Percentiles rank a stretch among this genome's conserved stretches.
Conservation (phyloP, 768 basidiomycete genomes). For the Russula emetica region DNA sequence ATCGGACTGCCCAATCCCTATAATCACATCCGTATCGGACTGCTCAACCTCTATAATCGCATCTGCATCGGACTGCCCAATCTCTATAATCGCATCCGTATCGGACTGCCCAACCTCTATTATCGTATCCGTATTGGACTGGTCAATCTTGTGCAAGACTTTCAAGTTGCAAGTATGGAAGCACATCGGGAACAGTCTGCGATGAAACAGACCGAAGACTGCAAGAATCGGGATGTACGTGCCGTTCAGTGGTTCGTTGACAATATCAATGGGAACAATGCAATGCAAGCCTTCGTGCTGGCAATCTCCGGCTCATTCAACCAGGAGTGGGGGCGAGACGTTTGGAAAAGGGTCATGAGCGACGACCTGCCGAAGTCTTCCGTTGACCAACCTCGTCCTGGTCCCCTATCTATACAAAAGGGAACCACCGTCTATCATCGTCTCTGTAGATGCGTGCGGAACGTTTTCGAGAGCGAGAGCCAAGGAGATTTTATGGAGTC, state of each 20-base stretch:
- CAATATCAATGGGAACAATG: neutral
- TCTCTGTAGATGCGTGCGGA: neutral
- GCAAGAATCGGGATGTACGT: conserved; percentile 2
- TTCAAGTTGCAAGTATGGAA: neutral
- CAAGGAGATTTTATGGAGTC: neutral
- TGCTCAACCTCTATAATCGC: neutral
- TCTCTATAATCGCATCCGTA: neutral
- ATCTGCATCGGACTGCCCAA: neutral
- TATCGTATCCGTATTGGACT: neutral
- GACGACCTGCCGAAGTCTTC: neutral
- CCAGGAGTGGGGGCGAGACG: conserved; percentile 1
- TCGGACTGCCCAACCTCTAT: neutral
- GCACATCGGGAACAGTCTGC: neutral
- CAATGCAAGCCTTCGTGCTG: conserved; percentile 1
- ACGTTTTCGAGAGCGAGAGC: neutral
- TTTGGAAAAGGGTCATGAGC: neutral
- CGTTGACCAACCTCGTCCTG: neutral
- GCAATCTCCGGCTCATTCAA: conserved; percentile 18
- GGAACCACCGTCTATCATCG: neutral
- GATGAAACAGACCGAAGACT: neutral
- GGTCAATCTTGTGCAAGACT: too few species aligned
- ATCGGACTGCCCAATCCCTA: neutral
- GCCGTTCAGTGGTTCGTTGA: conserved; percentile 7
- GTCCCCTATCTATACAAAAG: neutral
- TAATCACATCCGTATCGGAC: too few species aligned